Conservation (phyloP, 2,329 filamentous ascomycete species). For the Ascochyta fabae region DNA sequence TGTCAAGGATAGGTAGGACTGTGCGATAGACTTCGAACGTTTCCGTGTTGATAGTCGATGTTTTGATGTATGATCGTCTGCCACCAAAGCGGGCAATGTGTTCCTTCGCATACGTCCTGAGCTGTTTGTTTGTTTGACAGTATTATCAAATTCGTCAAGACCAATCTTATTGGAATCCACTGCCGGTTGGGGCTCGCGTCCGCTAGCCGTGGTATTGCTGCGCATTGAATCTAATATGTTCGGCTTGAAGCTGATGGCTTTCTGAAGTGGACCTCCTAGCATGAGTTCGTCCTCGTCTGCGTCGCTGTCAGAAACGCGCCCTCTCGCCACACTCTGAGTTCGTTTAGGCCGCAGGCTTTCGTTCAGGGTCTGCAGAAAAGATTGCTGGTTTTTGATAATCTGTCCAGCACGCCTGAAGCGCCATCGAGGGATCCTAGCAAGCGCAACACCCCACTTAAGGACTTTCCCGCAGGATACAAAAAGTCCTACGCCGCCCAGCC, state of each 20-base stretch:
- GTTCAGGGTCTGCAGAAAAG: slow-evolving; percentile 52
- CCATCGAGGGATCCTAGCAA: slow-evolving; percentile 91
- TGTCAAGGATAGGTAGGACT: slow-evolving; percentile 81
- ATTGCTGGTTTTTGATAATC: slow-evolving; percentile 51
- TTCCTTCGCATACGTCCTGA: slow-evolving; percentile 38
- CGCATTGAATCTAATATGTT: slow-evolving; percentile 25
- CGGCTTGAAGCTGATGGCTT: slow-evolving; percentile 35
- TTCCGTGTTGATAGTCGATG: slow-evolving; percentile 32
- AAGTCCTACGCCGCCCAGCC: slow-evolving; percentile 73
- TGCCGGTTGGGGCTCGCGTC: slow-evolving; percentile 37
- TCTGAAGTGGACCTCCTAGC: slow-evolving; percentile 28
- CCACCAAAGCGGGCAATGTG: slow-evolving; percentile 40
- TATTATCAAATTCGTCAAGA: slow-evolving; percentile 17
- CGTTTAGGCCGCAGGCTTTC: slow-evolving; percentile 41
- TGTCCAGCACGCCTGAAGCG: slow-evolving; percentile 71
- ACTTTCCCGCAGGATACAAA: slow-evolving; percentile 76
- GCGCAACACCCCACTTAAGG: slow-evolving; percentile 80
- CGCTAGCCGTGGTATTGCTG: slow-evolving; percentile 18
- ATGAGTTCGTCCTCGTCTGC: slow-evolving; percentile 53
- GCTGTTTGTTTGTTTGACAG: slow-evolving; percentile 4
- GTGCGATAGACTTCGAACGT: slow-evolving; percentile 47
- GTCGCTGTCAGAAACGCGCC: slow-evolving; percentile 50
- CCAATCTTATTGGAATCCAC: slow-evolving; percentile 34
- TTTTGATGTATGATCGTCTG: slow-evolving; percentile 29
- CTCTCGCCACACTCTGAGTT: slow-evolving; percentile 25